Percentiles rank a stretch among this genome's conserved stretches.
Evolutionary conservation across 768 basidiomycete species (phyloP).

Genomic region (Suillus clintonianus): DNA sequence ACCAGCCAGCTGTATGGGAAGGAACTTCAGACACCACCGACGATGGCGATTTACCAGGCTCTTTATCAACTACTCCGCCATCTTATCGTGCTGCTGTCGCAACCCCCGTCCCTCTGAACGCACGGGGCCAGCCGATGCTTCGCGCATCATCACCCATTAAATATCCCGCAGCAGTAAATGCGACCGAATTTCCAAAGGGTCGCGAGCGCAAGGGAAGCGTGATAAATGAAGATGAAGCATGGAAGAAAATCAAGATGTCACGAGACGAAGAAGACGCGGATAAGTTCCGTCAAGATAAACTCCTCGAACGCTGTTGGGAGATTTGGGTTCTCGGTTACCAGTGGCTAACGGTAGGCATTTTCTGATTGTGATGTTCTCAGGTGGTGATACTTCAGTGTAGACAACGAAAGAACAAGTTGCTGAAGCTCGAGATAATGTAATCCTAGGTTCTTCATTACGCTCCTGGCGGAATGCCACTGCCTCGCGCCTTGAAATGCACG

Average conservation of each 20-base stretch:
- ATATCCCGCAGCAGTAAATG: slow-evolving; percentile 21
- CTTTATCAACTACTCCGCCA: slow-evolving; percentile 46
- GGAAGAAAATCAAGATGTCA: slow-evolving; percentile 73
- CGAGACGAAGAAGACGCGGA: slow-evolving; percentile 74
- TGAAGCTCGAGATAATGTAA: slow-evolving; percentile 65
- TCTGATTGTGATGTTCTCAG: slow-evolving; percentile 13
- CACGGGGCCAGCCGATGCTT: slow-evolving; percentile 14
- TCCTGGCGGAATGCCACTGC: slow-evolving; percentile 56
- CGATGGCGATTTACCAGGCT: slow-evolving; percentile 22
- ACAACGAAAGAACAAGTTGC: slow-evolving; percentile 70
- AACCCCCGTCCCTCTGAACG: slow-evolving; percentile 12
- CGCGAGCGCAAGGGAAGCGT: slow-evolving; percentile 49
- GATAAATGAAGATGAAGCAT: slow-evolving; percentile 73
- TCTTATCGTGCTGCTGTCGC: slow-evolving; percentile 47
- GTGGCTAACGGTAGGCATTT: slow-evolving; percentile 69
- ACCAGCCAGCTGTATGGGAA: slow-evolving; percentile 33
- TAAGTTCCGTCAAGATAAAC: slow-evolving; percentile 58
- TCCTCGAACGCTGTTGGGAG: slow-evolving; percentile 73
- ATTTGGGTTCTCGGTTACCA: slow-evolving; percentile 71
- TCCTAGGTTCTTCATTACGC: slow-evolving; percentile 59
- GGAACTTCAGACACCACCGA: slow-evolving; percentile 40
- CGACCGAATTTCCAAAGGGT: slow-evolving; percentile 11
- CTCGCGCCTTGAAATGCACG: slow-evolving; percentile 39
- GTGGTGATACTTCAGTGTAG: slow-evolving; percentile 39
- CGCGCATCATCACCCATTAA: slow-evolving; percentile 33